These are phyloP conservation scores for Aspergillus glaucus DNA, from an alignment of 2,329 filamentous ascomycete genomes.

Conservation along the genomic window DNA sequence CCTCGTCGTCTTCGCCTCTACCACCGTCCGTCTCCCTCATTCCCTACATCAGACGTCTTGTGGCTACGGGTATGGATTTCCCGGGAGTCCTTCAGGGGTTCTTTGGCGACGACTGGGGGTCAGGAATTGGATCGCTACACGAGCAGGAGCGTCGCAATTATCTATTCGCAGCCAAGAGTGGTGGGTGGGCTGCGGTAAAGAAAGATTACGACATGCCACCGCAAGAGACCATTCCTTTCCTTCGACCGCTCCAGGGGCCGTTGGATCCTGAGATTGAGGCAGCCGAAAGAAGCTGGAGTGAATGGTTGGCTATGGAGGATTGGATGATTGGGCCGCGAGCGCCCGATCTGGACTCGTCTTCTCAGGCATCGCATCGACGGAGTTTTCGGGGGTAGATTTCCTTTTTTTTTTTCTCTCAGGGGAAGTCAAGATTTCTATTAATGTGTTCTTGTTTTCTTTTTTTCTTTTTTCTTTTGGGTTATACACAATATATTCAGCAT, in stretches of 20 bases:
- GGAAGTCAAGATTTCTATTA: not conserved
- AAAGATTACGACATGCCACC: conserved; percentile 80
- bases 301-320: conserved; percentile 95
- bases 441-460: not conserved
- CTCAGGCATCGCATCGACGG: conserved; percentile 27
- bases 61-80: conserved; percentile 86
- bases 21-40: conserved; percentile 59
- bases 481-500: not conserved
- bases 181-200: conserved; percentile 84
- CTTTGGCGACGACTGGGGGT: conserved; percentile 88
- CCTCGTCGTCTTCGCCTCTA: conserved; percentile 30
- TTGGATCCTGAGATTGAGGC: conserved; percentile 72
- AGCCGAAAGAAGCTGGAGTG: conserved; percentile 82
- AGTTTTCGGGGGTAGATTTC: conserved; percentile 18
- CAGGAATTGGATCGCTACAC: conserved; percentile 73
- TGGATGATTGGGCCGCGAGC: conserved; percentile 92
- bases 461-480: not conserved
- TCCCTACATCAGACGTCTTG: conserved; percentile 82
- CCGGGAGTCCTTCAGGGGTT: conserved; percentile 85
- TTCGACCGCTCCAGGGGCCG: conserved; percentile 72
- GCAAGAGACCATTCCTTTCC: conserved; percentile 78
- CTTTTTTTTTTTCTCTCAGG: not conserved
- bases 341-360: conserved; percentile 45
- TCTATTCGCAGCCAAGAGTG: conserved; percentile 89
- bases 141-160: conserved; percentile 91